Base-by-base conservation (phyloP, 179 eudicot genomes). In the Amaranthus tricolor region DNA sequence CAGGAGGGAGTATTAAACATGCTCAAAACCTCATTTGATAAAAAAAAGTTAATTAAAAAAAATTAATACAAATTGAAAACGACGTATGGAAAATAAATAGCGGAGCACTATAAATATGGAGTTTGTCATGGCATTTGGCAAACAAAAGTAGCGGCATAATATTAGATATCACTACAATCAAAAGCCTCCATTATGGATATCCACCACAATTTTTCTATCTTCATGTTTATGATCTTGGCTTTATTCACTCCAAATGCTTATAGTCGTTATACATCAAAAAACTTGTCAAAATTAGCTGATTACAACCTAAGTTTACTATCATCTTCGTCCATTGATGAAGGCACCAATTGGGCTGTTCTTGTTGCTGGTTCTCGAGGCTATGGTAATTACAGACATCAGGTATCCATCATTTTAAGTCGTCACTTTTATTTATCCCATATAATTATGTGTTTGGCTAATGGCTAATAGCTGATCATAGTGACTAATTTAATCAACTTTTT, bases 381-480 rank as follows among this genome's bases (percentile, higher is more conserved):
- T 62, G 72, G 77, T 24, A 82, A 82, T 62, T 82, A 82, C 71
- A 47, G 85, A 43, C 85, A 82, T 74, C 85, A 82, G 82, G 85
- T 82, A 66, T 40, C 21, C 12, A 64, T 49, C 44, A 12, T 7
- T 11, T 11, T 16, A 19, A 57, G 6, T 43, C 19, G 2, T 15
- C 14, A 59, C 1, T 12, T 59, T 59, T 59, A 14, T 7, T 16
- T 19, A 10, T 20, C 17, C 19, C 1, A 12, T 59, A 16, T 17
- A 12, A 19, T 12, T 4, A 0, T 9, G 62, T 59, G 14, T 14
- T 53, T 53, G 1, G 10, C 15, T 53, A 5, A 9, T 14, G 1
- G 2, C 56, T 9, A 3, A 14, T 53, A 53, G 1, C 10, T 5
- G 17, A 1, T 59, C 4, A 63, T 1, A 63, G 4, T 63, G 58